These are phyloP conservation scores for Euphorbia lathyris DNA, from an alignment of 345 rosid species.

Conservation along the genomic window DNA sequence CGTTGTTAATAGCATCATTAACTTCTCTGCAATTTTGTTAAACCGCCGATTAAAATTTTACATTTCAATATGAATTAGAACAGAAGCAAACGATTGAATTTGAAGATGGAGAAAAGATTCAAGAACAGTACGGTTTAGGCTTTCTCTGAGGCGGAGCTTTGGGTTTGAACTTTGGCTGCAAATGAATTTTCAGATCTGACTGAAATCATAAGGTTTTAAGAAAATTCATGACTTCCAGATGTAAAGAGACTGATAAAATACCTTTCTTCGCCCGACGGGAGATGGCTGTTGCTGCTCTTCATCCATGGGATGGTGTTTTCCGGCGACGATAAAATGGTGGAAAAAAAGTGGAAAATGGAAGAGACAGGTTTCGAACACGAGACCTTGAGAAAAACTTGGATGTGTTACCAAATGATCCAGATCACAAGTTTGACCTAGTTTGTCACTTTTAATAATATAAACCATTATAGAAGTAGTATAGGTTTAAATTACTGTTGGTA, in stretches of 20 bases:
- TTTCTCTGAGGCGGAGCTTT: constrained; percentile 40
- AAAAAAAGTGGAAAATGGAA: neutral
- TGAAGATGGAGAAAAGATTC: neutral
- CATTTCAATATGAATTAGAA: neutral
- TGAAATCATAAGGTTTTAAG: neutral
- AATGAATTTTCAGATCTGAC: neutral
- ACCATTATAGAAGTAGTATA: too few species aligned
- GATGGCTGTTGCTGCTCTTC: neutral
- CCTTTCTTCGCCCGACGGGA: constrained; percentile 3
- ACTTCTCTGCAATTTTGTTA: constrained; percentile 31
- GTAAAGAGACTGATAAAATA: neutral
- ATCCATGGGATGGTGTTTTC: constrained; percentile 12
- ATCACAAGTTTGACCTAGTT: neutral
- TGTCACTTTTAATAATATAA: too few species aligned
- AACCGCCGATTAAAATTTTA: neutral
- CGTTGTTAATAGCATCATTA: constrained; percentile 1
- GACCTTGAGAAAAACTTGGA: fast-evolving
- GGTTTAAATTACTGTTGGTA: too few species aligned
- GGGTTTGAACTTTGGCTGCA: constrained; percentile 42
- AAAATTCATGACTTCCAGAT: neutral
- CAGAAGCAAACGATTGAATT: neutral
- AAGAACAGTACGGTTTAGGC: constrained; percentile 18
- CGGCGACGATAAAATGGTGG: neutral
- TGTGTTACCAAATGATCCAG: neutral
- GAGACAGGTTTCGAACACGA: neutral